phyloP scores from a whole-genome alignment of 1,284 basidiomycete species.

The Tylopilus orsonianus region DNA sequence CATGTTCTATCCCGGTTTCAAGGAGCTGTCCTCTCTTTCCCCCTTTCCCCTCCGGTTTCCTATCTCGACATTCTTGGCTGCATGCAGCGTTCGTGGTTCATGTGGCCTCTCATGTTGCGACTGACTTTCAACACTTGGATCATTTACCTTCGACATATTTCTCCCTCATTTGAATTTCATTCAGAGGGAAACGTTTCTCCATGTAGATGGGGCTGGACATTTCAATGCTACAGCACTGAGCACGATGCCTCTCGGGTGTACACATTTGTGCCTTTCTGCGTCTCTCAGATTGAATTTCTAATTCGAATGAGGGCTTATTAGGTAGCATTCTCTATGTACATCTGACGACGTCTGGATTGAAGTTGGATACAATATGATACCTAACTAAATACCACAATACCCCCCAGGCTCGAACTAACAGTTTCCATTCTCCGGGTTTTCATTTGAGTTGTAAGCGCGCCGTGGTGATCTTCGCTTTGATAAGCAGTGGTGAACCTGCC shows the following conservation, averaged over 20 bases:
- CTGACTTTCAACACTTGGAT: slow-evolving; percentile 2
- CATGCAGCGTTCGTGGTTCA: not conserved
- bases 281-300: not conserved
- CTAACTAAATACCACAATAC: not conserved
- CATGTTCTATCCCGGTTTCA: slow-evolving; percentile 6
- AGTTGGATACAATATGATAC: slow-evolving; percentile 1
- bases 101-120: slow-evolving; percentile 4
- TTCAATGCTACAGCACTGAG: slow-evolving; percentile 5
- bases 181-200: slow-evolving; percentile 13
- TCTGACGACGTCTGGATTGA: not conserved
- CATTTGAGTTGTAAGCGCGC: too few species aligned
- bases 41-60: too few species aligned
- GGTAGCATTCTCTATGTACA: not conserved
- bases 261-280: slow-evolving; percentile 1
- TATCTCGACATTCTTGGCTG: slow-evolving; percentile 5
- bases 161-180: slow-evolving; percentile 3
- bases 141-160: slow-evolving; percentile 7
- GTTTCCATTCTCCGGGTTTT: too few species aligned
- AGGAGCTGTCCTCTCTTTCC: slow-evolving; percentile 20
- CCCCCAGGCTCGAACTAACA: not conserved
- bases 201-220: slow-evolving; percentile 21
- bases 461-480: too few species aligned
- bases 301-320: not conserved
- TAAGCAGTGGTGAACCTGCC: slow-evolving; percentile 4
- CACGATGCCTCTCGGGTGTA: slow-evolving; percentile 5